These are phyloP conservation scores for Selaginella moellendorffii DNA, from an alignment of 75 land plant species.

Conservation along the genomic window DNA sequence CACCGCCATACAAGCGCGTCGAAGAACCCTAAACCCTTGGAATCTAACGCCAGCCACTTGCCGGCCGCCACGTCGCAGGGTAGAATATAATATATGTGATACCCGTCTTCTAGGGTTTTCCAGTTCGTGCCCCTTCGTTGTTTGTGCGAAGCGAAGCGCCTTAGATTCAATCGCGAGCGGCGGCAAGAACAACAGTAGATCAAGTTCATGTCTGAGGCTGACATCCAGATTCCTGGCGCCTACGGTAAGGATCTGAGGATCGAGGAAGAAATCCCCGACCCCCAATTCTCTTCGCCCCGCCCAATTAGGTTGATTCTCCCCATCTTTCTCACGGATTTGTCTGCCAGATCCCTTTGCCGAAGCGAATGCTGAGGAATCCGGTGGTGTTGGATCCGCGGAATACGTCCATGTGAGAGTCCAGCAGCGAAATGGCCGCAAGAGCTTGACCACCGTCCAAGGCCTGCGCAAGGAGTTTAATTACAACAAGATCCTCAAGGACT, in stretches of 20 bases:
- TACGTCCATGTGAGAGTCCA: constrained; percentile 56
- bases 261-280: background rate
- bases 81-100: no score
- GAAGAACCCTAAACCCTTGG: no score
- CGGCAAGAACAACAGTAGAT: background rate
- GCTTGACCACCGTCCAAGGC: constrained; percentile 55
- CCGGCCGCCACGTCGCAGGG: no score
- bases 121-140: no score
- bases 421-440: constrained; percentile 56
- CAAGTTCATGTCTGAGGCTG: constrained; percentile 59
- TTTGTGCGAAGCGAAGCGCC: no score
- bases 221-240: constrained; percentile 43
- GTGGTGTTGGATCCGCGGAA: constrained; percentile 45
- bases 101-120: no score
- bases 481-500: constrained; percentile 45
- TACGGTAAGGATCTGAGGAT: constrained; percentile 36
- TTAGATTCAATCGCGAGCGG: no score
- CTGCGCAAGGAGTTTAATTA: constrained; percentile 48
- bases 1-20: no score
- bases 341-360: constrained; percentile 52
- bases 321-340: background rate
- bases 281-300: background rate
- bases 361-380: constrained; percentile 41
- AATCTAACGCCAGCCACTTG: no score
- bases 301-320: background rate